phyloP scores from a whole-genome alignment of 2,329 filamentous ascomycete species.

The Colletotrichum neosansevieriae region DNA sequence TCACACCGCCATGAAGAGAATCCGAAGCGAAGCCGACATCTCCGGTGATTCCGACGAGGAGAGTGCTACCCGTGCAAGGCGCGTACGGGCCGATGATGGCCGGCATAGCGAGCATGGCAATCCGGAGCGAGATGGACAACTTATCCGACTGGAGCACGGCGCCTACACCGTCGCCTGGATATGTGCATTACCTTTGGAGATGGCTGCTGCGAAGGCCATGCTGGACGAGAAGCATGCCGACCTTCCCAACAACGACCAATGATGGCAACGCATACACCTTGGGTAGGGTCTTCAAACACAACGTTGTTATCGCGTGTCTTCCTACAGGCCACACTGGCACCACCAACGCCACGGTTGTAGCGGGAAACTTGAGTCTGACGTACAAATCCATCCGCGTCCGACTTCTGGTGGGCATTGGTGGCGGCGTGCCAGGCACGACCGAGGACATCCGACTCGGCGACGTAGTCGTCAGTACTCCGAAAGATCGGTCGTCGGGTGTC shows the following conservation, averaged over 20 bases:
- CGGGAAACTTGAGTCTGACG: constrained; percentile 38
- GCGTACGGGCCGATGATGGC: no score
- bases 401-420: constrained; percentile 48
- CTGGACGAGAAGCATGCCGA: constrained; percentile 38
- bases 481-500: constrained; percentile 29
- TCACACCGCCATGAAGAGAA: no score
- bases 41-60: no score
- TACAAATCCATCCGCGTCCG: constrained; percentile 32
- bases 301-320: constrained; percentile 28
- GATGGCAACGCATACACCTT: constrained; percentile 21
- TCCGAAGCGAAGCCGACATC: no score
- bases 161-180: constrained; percentile 43
- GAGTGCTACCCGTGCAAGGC: no score
- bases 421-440: constrained; percentile 40
- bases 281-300: constrained; percentile 6
- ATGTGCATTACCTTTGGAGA: constrained; percentile 40
- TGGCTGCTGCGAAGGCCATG: constrained; percentile 40
- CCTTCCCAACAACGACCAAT: neutral
- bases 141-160: neutral
- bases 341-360: neutral
- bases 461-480: constrained; percentile 35
- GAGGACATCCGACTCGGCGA: constrained; percentile 49
- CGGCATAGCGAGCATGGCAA: no score
- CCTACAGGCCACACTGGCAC: constrained; percentile 27
- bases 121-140: no score